Base-by-base conservation (phyloP, 768 basidiomycete genomes). In the Lactarius deliciosus region DNA sequence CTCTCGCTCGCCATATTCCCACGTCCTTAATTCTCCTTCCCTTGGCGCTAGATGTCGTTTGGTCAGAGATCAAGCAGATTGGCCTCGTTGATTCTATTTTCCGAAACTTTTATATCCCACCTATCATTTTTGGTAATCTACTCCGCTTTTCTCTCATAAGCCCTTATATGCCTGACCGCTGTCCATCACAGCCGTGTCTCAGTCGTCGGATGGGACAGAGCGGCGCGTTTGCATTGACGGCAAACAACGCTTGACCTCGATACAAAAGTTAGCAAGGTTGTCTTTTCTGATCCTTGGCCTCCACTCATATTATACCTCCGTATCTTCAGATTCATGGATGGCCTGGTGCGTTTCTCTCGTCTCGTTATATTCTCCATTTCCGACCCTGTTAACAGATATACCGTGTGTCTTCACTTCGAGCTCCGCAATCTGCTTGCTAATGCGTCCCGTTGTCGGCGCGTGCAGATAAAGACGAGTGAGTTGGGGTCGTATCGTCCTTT, bases 161-260 rank as follows among this genome's bases (percentile, higher is more conserved):
- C 53, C 22, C 64, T 54, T 10, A 32, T 18, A n/a, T 62, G 45
- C 71, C n/a, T 50, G 11, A 25, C 11, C 13, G 22, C 11, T 22
- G 50, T 50, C 50, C 25, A 38, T 15, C 28, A 11, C 56, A 86
- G 83, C 81, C 41, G 79, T 82, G 6, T 76, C 74, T 0, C 60
- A 66, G 3, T 71, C 74, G 20, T 75, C 79, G 3, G 79, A 85
- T 40, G 82, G 81, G 4, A 74, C 72, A 8, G 83, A 84, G 68
- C 70, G 72, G 22, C 79, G 83, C 25, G 79, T 79, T 0, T 89
- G 88, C 66, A 87, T 89, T 16, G 89, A 90, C 68, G 88, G 88
- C n/a, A 90, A 90, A 72, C 88, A 90, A 69, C 79, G 89, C 38
- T 73, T 90, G 66, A 88, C 89, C 0, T 88, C 88, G 0, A 83